A percentile compares a stretch with the other conserved stretches of the same genome.
Evolutionary conservation across 2,329 filamentous ascomycete species (phyloP).

Genomic region (Dryadomyces quercus-mongolicae): DNA sequence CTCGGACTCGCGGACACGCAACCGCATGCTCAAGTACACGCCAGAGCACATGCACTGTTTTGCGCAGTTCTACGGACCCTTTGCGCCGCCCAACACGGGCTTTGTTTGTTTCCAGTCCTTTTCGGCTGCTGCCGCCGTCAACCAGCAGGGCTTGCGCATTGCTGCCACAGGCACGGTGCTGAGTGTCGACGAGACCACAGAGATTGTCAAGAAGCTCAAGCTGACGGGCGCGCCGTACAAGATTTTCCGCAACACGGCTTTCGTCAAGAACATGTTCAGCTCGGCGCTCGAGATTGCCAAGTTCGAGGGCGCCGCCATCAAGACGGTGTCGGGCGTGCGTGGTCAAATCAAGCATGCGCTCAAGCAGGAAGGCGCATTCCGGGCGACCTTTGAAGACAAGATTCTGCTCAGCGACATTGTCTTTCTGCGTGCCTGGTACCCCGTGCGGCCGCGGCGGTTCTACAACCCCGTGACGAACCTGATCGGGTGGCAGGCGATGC

Average conservation of each 20-base stretch:
- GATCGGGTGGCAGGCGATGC: constrained; percentile 87
- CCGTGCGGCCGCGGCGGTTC: constrained; percentile 87
- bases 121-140: constrained; percentile 57
- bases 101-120: constrained; percentile 92
- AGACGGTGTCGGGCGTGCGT: constrained; percentile 88
- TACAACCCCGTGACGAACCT: constrained; percentile 95
- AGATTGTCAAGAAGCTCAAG: constrained; percentile 99
- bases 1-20: constrained; percentile 82
- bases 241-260: constrained; percentile 98
- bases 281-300: constrained; percentile 89
- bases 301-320: constrained; percentile 91
- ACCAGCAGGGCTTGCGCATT: constrained; percentile 63
- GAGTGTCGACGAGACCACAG: constrained; percentile 86
- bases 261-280: constrained; percentile 98
- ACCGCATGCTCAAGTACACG: constrained; percentile 97
- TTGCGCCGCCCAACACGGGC: constrained; percentile 90
- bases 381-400: constrained; percentile 97
- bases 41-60: constrained; percentile 99
- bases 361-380: constrained; percentile 90
- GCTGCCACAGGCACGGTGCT: constrained; percentile 89
- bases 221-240: constrained; percentile 64
- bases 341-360: constrained; percentile 96
- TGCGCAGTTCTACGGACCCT: constrained; percentile 85
- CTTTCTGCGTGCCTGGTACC: constrained; percentile 93
- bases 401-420: constrained; percentile 94